phyloP scores from a whole-genome alignment of 2,329 filamentous ascomycete species.

The Aspergillus aculeatus region DNA sequence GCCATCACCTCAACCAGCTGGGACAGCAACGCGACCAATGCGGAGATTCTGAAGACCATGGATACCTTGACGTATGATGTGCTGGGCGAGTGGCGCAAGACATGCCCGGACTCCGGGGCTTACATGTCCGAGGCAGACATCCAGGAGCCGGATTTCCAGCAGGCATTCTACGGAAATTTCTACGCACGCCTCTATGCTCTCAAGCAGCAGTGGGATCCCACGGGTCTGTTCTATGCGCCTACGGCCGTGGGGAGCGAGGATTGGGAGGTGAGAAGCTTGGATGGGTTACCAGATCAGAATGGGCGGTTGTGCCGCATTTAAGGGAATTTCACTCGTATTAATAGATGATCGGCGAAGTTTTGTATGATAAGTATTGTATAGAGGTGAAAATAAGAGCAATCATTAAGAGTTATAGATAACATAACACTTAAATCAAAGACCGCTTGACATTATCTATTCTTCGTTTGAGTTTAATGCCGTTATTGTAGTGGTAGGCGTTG shows the following conservation, averaged over 20 bases:
- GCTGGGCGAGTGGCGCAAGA: slow-evolving; percentile 25
- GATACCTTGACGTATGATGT: slow-evolving; percentile 21
- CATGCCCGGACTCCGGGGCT: slow-evolving; percentile 24
- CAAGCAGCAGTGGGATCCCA: slow-evolving; percentile 55
- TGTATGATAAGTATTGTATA: too few relatives aligned
- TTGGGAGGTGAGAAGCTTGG: slow-evolving; percentile 44
- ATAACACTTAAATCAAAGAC: too few relatives aligned
- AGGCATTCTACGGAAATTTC: slow-evolving; percentile 31
- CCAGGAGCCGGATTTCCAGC: slow-evolving; percentile 33
- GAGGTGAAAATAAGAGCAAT: too few relatives aligned
- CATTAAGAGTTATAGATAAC: too few relatives aligned
- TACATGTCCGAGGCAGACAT: slow-evolving; percentile 53
- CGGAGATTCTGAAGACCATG: slow-evolving; percentile 35
- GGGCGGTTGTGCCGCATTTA: slow-evolving; percentile 49
- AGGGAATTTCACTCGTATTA: too few relatives aligned
- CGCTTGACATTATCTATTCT: too few relatives aligned
- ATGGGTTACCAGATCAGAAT: slow-evolving; percentile 29
- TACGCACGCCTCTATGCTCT: slow-evolving; percentile 35
- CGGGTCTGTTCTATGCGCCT: slow-evolving; percentile 49
- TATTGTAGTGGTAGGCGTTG: too few relatives aligned
- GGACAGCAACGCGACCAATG: slow-evolving; percentile 28
- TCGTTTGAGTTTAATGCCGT: too few relatives aligned
- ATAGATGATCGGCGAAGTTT: too few relatives aligned
- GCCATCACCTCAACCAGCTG: slow-evolving; percentile 27
- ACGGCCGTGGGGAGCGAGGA: slow-evolving; percentile 55